phyloP scores from a whole-genome alignment of 768 basidiomycete species.

The Termitomyces eurrhizus region DNA sequence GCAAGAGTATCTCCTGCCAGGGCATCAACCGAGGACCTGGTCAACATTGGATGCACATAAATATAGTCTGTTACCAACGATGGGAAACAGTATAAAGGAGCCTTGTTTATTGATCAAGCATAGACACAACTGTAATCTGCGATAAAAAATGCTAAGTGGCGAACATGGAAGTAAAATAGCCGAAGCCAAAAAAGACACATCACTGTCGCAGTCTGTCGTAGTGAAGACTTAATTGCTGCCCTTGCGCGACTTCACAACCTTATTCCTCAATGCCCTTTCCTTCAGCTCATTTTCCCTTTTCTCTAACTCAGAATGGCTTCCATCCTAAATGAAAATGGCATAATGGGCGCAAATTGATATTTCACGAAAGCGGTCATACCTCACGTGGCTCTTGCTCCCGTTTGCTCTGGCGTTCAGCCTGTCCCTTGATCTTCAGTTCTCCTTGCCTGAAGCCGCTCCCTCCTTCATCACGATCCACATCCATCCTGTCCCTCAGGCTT shows the following conservation, averaged over 20 bases:
- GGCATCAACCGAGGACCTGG: not conserved
- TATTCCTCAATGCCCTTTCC: conserved; percentile 78
- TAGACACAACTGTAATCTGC: conserved; percentile 12
- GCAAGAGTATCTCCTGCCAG: not conserved
- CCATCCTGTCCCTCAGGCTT: conserved; percentile 27
- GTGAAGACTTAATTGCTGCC: conserved; percentile 19
- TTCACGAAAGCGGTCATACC: conserved; percentile 18
- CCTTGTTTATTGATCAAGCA: conserved; percentile 10
- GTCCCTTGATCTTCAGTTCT: conserved; percentile 76
- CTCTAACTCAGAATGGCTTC: conserved; percentile 47
- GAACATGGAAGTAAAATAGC: conserved; percentile 4
- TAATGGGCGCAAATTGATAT: conserved; percentile 6
- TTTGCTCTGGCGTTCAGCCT: conserved; percentile 54
- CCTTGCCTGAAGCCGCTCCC: conserved; percentile 22
- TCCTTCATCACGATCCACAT: conserved; percentile 26
- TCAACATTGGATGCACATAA: conserved; percentile 5
- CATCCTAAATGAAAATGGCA: conserved; percentile 16
- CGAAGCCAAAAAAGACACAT: conserved; percentile 3
- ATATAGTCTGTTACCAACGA: conserved; percentile 1
- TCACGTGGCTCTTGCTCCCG: conserved; percentile 39
- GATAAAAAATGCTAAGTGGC: conserved; percentile 16
- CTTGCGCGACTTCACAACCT: conserved; percentile 72
- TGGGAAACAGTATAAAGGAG: not conserved
- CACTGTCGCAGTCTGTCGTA: conserved; percentile 4
- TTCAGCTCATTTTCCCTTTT: conserved; percentile 76